These are phyloP conservation scores for Berberis vulgaris DNA, from an alignment of 164 flowering plant genomes.

Conservation along the genomic window DNA sequence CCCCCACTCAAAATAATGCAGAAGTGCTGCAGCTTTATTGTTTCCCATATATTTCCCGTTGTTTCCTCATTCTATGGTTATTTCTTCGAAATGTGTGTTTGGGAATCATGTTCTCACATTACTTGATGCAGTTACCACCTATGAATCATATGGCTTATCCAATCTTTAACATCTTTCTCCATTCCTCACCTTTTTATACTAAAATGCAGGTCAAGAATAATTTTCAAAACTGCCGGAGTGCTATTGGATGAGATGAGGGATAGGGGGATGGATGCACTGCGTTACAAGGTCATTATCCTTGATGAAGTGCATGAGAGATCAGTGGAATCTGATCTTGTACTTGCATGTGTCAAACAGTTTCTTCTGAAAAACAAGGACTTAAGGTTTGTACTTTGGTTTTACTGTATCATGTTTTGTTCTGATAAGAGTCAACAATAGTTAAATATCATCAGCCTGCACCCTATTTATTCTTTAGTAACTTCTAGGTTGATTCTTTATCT, in stretches of 20 bases:
- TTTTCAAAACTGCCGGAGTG: slow-evolving; percentile 97
- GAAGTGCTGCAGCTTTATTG: no score
- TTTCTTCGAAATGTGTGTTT: no score
- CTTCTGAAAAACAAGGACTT: slow-evolving; percentile 56
- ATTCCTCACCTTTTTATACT: background rate
- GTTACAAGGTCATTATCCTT: slow-evolving; percentile 80
- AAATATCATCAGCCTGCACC: background rate
- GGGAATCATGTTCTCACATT: no score
- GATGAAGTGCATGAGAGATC: slow-evolving; percentile 99
- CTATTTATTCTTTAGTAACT: background rate
- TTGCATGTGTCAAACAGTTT: slow-evolving; percentile 90
- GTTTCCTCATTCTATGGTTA: no score
- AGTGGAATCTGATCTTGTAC: slow-evolving; percentile 96
- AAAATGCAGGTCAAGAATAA: slow-evolving; percentile 59
- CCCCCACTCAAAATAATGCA: no score
- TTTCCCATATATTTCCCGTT: no score
- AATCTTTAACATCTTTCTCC: background rate
- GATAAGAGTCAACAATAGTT: no score
- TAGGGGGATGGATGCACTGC: slow-evolving; percentile 71
- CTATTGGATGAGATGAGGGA: slow-evolving; percentile 95
- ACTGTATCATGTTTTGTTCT: no score
- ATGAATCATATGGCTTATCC: background rate
- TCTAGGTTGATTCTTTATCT: slow-evolving; percentile 6
- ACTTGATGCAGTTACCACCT: background rate
- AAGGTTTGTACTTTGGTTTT: slow-evolving; percentile 34